A percentile compares a stretch with the other conserved stretches of the same genome.
Evolutionary conservation across 1,139 yeast genomes (phyloP).

Genomic region (Yamadazyma atlantica): DNA sequence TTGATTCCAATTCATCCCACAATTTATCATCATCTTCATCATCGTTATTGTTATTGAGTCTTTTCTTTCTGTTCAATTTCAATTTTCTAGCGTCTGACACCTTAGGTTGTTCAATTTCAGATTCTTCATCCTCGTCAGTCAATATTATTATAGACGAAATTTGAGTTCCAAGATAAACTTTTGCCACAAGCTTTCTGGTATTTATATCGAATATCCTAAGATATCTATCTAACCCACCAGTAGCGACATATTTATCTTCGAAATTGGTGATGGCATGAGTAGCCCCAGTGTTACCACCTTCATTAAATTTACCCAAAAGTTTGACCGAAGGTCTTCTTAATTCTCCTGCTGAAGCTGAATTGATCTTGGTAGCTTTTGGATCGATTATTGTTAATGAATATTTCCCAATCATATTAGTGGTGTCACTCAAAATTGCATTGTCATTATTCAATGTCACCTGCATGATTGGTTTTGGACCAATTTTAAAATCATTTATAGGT

Average conservation of each 20-base stretch:
- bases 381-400: slow-evolving; percentile 44
- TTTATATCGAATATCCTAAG: slow-evolving; percentile 69
- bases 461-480: slow-evolving; percentile 49
- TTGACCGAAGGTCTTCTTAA: slow-evolving; percentile 38
- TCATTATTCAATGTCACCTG: slow-evolving; percentile 34
- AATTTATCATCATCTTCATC: slow-evolving; percentile 29
- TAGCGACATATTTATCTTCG: slow-evolving; percentile 31
- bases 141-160: slow-evolving; percentile 57
- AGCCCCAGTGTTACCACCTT: slow-evolving; percentile 50
- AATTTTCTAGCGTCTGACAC: slow-evolving; percentile 13
- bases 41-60: slow-evolving; percentile 17
- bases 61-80: slow-evolving; percentile 22
- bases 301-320: slow-evolving; percentile 41
- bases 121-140: slow-evolving; percentile 40
- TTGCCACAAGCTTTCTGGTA: slow-evolving; percentile 60
- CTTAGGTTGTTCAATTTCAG: slow-evolving; percentile 9
- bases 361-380: slow-evolving; percentile 34
- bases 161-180: slow-evolving; percentile 75
- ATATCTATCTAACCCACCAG: slow-evolving; percentile 88
- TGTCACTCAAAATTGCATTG: slow-evolving; percentile 56
- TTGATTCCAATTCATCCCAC: slow-evolving; percentile 36
- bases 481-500: slow-evolving; percentile 52
- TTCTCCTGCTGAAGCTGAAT: slow-evolving; percentile 47
- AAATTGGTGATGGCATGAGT: slow-evolving; percentile 30
- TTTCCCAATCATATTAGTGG: slow-evolving; percentile 54